Evolutionary conservation across 1,284 basidiomycete species (phyloP).

Genomic region (Farysia itapuensis): DNA sequence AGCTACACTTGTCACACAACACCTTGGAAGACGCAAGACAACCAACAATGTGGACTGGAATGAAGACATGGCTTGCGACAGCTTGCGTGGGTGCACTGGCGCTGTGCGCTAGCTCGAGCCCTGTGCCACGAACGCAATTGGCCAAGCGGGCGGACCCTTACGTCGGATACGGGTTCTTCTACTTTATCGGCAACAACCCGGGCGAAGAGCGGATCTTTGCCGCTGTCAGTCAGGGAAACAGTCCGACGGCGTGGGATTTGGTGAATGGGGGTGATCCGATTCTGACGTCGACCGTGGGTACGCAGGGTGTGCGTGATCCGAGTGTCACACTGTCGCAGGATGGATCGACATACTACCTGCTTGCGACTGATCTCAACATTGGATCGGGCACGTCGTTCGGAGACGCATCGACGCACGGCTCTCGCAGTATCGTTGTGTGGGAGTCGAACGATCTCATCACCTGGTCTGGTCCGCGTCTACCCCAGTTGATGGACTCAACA

Average conservation of each 20-base stretch:
- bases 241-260: slow-evolving; percentile 6
- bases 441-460: slow-evolving; percentile 3
- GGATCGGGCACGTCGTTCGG: slow-evolving; percentile 6
- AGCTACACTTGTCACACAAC: too few species aligned
- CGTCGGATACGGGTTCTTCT: slow-evolving; percentile 17
- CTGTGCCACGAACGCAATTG: too few species aligned
- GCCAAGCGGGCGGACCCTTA: too few species aligned
- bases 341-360: slow-evolving; percentile 7
- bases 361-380: slow-evolving; percentile 12
- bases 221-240: slow-evolving; percentile 8
- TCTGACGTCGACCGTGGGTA: slow-evolving; percentile 9
- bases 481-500: slow-evolving; percentile 1
- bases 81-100: too few species aligned
- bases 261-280: slow-evolving; percentile 9
- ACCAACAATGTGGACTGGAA: too few species aligned
- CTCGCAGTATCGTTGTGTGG: slow-evolving; percentile 10
- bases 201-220: slow-evolving; percentile 13
- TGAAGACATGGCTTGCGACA: too few species aligned
- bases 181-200: slow-evolving; percentile 8
- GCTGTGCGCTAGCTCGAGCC: too few species aligned
- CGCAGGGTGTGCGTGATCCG: slow-evolving; percentile 7
- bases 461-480: slow-evolving; percentile 3
- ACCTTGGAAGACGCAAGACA: too few species aligned
- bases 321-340: slow-evolving; percentile 5
- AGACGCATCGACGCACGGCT: slow-evolving; percentile 1